Conservation (phyloP, 768 basidiomycete species). For the button mushroom (Agaricus bisporus) region DNA sequence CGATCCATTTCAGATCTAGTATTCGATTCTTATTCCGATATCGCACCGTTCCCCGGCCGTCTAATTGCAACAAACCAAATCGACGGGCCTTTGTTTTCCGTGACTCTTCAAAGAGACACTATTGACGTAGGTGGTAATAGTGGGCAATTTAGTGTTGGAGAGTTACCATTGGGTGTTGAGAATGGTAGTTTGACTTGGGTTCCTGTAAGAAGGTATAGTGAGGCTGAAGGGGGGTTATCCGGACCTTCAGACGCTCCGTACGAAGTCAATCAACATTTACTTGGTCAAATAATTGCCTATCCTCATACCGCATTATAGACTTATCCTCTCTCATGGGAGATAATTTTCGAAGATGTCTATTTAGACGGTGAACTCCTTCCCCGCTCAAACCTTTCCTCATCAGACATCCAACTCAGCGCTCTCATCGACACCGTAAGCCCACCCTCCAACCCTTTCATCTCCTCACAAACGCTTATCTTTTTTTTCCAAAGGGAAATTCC, state of each 20-base stretch:
- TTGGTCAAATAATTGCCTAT: neutral
- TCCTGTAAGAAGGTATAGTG: slow-evolving; percentile 49
- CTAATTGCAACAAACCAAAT: slow-evolving; percentile 30
- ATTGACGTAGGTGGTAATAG: slow-evolving; percentile 64
- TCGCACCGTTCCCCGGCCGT: slow-evolving; percentile 42
- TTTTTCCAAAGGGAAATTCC: slow-evolving; percentile 59
- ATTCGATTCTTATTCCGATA: slow-evolving; percentile 33
- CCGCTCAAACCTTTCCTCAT: slow-evolving; percentile 42
- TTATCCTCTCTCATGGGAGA: slow-evolving; percentile 69
- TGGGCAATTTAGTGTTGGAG: slow-evolving; percentile 62
- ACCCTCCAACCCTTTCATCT: too few relatives aligned
- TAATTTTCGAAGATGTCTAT: slow-evolving; percentile 64
- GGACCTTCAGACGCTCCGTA: slow-evolving; percentile 49
- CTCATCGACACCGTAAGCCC: slow-evolving; percentile 62
- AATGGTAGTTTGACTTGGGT: slow-evolving; percentile 58
- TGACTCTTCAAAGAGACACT: slow-evolving; percentile 64
- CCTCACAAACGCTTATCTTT: neutral
- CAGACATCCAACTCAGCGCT: slow-evolving; percentile 51
- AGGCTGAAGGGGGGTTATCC: slow-evolving; percentile 44
- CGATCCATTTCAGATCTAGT: neutral
- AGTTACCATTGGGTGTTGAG: slow-evolving; percentile 45
- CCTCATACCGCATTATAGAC: slow-evolving; percentile 28
- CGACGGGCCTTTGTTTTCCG: slow-evolving; percentile 38
- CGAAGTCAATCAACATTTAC: slow-evolving; percentile 40
- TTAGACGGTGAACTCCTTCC: slow-evolving; percentile 61